A percentile compares a stretch with the other conserved stretches of the same genome.
phyloP scores from a whole-genome alignment of 2,329 filamentous ascomycete species.

The Colletotrichum sp. region DNA sequence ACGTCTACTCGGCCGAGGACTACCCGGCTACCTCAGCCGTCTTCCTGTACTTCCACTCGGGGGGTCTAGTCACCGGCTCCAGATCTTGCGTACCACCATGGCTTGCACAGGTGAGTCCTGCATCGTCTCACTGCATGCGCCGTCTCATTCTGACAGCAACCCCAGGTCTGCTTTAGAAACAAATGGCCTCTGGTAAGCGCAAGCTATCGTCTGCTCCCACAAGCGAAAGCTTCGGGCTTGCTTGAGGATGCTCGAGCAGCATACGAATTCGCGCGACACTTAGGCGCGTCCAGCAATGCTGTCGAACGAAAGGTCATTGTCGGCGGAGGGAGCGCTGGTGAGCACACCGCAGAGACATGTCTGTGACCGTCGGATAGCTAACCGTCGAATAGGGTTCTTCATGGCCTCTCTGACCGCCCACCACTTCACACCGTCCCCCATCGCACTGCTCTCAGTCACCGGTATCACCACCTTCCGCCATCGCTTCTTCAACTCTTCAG shows the following conservation, averaged over 20 bases:
- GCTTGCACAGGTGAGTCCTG: slow-evolving; percentile 35
- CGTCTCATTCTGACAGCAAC: not conserved
- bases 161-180: slow-evolving; percentile 31
- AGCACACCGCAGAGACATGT: not conserved
- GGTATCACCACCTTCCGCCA: slow-evolving; percentile 41
- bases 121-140: not conserved
- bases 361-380: not conserved
- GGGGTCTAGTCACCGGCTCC: slow-evolving; percentile 36
- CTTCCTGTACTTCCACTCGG: slow-evolving; percentile 42
- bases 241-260: slow-evolving; percentile 34
- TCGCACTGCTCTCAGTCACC: slow-evolving; percentile 37
- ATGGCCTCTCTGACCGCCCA: slow-evolving; percentile 32
- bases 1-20: slow-evolving; percentile 33
- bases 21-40: slow-evolving; percentile 29
- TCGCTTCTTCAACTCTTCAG: slow-evolving; percentile 38
- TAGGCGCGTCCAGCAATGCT: slow-evolving; percentile 1
- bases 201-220: slow-evolving; percentile 39
- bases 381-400: slow-evolving; percentile 32
- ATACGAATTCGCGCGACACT: slow-evolving; percentile 32
- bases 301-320: slow-evolving; percentile 31
- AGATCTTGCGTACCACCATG: slow-evolving; percentile 37
- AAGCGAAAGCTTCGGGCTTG: slow-evolving; percentile 30
- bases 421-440: slow-evolving; percentile 30
- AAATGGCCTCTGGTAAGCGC: slow-evolving; percentile 39
- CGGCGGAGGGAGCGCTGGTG: slow-evolving; percentile 38